Conservation (phyloP, 805 yeast genomes). For the Metschnikowia gruessii region DNA sequence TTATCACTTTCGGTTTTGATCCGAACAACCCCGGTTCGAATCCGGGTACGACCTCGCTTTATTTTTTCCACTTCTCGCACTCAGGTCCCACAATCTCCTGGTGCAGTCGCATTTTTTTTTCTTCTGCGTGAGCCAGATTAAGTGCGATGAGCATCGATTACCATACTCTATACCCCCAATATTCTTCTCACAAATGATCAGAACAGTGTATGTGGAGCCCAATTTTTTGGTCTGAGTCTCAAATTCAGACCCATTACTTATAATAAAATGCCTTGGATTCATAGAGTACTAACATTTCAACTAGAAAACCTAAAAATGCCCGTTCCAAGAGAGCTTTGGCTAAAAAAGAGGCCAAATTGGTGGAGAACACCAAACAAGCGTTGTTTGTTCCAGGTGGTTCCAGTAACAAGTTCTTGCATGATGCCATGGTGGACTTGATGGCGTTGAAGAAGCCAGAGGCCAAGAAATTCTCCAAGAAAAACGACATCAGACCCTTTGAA, state of each 20-base stretch:
- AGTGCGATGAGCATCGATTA: slow-evolving; percentile 17
- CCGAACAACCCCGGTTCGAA: slow-evolving; percentile 83
- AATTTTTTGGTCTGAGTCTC: background rate
- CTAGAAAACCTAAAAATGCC: slow-evolving; percentile 86
- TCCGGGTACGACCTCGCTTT: slow-evolving; percentile 67
- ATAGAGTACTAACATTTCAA: slow-evolving; percentile 17
- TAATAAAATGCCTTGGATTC: no score
- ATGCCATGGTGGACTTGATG: slow-evolving; percentile 82
- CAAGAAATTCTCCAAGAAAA: slow-evolving; percentile 84
- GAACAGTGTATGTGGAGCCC: slow-evolving; percentile 33
- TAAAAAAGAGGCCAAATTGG: slow-evolving; percentile 80
- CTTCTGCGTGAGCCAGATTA: slow-evolving; percentile 1
- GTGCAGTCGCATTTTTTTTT: slow-evolving; percentile 5
- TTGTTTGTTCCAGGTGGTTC: slow-evolving; percentile 89
- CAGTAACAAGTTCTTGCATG: slow-evolving; percentile 75
- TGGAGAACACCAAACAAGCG: slow-evolving; percentile 87
- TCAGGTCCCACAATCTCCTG: slow-evolving; percentile 8
- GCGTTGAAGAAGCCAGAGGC: slow-evolving; percentile 88
- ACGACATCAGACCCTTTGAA: slow-evolving; percentile 89
- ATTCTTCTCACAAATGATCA: slow-evolving; percentile 27
- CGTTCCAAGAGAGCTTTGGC: slow-evolving; percentile 94
- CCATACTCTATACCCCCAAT: background rate
- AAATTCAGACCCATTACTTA: background rate
- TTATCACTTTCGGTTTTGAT: slow-evolving; percentile 79
- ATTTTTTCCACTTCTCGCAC: background rate